These are phyloP conservation scores for Nicotiana rustica DNA, from an alignment of 305 asterid species.

Conservation along the genomic window DNA sequence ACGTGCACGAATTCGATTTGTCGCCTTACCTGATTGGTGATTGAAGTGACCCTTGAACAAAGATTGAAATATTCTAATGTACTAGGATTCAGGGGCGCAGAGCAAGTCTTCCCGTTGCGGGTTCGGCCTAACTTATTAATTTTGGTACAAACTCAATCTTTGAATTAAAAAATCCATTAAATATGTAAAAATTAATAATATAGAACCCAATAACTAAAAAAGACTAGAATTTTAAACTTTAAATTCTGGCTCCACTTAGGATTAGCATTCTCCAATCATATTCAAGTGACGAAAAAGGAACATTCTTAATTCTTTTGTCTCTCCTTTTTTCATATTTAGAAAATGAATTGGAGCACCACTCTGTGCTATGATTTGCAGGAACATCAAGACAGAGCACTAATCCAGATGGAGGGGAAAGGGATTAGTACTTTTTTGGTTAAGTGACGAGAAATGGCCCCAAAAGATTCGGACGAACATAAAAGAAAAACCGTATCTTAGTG, in stretches of 20 bases:
- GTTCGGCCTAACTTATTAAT: no score
- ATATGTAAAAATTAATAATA: no score
- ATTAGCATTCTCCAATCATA: constrained; percentile 42
- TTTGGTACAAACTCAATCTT: no score
- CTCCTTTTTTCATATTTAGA: not conserved
- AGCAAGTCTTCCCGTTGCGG: no score
- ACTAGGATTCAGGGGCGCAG: constrained; percentile 45
- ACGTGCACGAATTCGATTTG: constrained; percentile 32
- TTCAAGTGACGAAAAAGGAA: not conserved
- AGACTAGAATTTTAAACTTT: no score
- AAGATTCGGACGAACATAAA: not conserved
- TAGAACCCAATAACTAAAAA: no score
- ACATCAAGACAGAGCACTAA: not conserved
- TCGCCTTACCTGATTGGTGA: not conserved
- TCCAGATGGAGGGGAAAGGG: not conserved
- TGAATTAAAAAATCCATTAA: no score
- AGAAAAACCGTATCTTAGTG: not conserved
- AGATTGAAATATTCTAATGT: constrained; percentile 55
- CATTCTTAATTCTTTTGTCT: constrained; percentile 40
- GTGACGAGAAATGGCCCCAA: not conserved
- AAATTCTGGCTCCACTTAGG: no score
- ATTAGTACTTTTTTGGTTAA: not conserved
- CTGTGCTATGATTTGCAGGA: not conserved
- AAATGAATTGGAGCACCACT: not conserved
- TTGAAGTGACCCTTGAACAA: no score